phyloP scores from a whole-genome alignment of 345 rosid species.

The Mangifera indica region DNA sequence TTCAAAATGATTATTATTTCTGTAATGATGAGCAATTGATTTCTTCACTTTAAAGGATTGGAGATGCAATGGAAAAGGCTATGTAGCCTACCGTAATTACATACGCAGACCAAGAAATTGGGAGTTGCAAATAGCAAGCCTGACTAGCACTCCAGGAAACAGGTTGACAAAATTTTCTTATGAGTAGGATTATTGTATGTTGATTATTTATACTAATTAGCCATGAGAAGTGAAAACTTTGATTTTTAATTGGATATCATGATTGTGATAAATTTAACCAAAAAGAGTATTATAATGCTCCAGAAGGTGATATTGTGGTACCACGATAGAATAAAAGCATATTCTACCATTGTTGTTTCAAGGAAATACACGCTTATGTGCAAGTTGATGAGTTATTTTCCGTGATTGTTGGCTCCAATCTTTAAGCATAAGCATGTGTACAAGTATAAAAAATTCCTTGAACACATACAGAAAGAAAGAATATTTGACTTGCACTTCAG shows the following conservation, averaged over 20 bases:
- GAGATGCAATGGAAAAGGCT: constrained; percentile 93
- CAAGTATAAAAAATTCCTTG: too few relatives aligned
- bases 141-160: constrained; percentile 80
- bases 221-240: not conserved
- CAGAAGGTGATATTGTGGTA: not conserved
- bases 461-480: too few relatives aligned
- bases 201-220: not conserved
- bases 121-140: constrained; percentile 64
- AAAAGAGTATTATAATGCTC: not conserved
- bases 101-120: constrained; percentile 84
- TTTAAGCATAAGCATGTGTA: too few relatives aligned
- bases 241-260: not conserved
- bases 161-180: constrained; percentile 50
- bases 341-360: too few relatives aligned
- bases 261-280: not conserved
- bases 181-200: not conserved
- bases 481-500: too few relatives aligned
- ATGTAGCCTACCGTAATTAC: constrained; percentile 79
- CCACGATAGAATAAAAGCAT: not conserved
- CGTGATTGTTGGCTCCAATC: too few relatives aligned
- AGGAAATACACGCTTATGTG: too few relatives aligned
- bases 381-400: too few relatives aligned
- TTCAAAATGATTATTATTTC: not conserved
- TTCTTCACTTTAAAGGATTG: constrained; percentile 60
- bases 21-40: constrained; percentile 12